Evolutionary conservation across 176 grass and related monocot species (phyloP), one percentile per base, ranked within the genome.

Genomic region (maize (Zea mays)): DNA sequence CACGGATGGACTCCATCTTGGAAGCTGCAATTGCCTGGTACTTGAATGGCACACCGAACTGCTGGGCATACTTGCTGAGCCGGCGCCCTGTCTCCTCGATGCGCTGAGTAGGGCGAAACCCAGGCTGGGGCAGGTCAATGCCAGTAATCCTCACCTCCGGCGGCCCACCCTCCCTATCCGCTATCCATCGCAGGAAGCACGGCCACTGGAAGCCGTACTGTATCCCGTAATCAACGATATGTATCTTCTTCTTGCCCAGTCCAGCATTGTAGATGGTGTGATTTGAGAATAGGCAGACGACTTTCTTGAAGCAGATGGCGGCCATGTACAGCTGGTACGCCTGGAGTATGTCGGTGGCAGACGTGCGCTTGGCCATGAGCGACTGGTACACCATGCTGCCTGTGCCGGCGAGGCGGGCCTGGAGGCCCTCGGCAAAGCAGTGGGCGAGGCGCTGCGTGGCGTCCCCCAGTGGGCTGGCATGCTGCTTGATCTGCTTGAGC

Each of bases 161-260:
- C 1, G 89, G 84, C 20, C 92, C 92, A 15, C 89, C 89, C 3
- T 72, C 58, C 74, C 83, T 81, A 2, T n/a, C 10, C 13, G 86
- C 34, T 55, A 92, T 83, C 13, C 16, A 56, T 8, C 76, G 65
- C 42, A 97, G 60, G 45, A 97, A 86, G 77, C 93, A 97, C 0
- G 93, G 93, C 93, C 93, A 97, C 69, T 97, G 93, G 79, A 97
- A 97, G 10, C 93, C 93, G 10, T 90, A 84, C 0, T 88, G 70
- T 70, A 97, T 90, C 19, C 93, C 93, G 0, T 90, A 97, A 39
- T 97, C 87, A 0, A 97, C 73, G 1, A 97, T 97, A 51, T 97
- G 93, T 47, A 97, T 52, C 71, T 86, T 97, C 44, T 85, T 87
- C 74, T 84, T 84, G 33, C 75, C 82, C 65, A 88, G 16, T n/a